These are phyloP conservation scores for Talaromyces marneffei DNA, from an alignment of 2,329 filamentous ascomycete genomes.

Conservation along the genomic window DNA sequence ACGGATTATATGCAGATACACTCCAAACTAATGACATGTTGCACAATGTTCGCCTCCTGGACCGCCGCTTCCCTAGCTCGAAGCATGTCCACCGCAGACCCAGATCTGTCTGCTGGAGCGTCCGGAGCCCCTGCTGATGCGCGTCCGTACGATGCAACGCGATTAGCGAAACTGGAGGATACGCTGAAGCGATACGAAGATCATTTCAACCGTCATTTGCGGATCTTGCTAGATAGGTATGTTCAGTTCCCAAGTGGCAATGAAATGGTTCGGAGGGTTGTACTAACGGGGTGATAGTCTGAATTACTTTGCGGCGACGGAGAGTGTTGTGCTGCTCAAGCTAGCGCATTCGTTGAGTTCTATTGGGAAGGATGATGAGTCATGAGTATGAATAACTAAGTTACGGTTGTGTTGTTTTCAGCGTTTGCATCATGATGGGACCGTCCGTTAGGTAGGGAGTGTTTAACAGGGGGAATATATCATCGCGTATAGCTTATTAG, in stretches of 20 bases:
- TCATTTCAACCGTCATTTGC: conserved; percentile 85
- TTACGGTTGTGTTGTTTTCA: neutral
- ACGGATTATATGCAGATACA: conserved; percentile 63
- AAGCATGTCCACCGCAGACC: conserved; percentile 76
- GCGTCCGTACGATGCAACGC: conserved; percentile 51
- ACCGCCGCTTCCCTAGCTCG: conserved; percentile 73
- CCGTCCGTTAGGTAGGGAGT: neutral
- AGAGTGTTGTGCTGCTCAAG: conserved; percentile 88
- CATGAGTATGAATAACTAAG: neutral
- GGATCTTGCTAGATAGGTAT: conserved; percentile 81
- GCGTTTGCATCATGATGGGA: neutral
- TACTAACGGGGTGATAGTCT: conserved; percentile 37
- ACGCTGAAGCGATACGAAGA: conserved; percentile 87
- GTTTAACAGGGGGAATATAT: neutral
- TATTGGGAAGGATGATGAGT: conserved; percentile 38
- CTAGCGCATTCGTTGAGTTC: conserved; percentile 47
- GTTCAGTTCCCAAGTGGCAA: neutral
- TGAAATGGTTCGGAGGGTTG: neutral
- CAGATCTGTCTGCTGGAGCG: conserved; percentile 54
- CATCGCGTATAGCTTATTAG: neutral
- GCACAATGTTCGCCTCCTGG: conserved; percentile 87
- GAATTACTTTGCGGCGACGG: conserved; percentile 95
- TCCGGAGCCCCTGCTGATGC: conserved; percentile 26
- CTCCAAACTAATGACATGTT: conserved; percentile 93
- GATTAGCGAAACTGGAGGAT: conserved; percentile 73